Conservation (phyloP, 805 yeast species). For the Kregervanrija pseudodelftensis region DNA sequence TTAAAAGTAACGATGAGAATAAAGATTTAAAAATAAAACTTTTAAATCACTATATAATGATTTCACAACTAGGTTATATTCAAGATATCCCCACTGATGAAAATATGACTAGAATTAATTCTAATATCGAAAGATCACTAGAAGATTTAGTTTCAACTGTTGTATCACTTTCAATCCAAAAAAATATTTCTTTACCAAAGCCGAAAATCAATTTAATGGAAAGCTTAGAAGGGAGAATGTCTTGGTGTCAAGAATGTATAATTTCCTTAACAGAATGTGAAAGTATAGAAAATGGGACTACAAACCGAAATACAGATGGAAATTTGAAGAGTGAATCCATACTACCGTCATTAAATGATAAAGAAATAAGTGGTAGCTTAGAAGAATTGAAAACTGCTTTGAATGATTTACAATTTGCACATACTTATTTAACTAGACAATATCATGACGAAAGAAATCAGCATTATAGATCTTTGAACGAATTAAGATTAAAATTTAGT, state of each 20-base stretch:
- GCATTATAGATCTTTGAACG: conserved; percentile 45
- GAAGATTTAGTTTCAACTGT: conserved; percentile 42
- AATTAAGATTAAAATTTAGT: conserved; percentile 42
- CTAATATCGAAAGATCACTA: conserved; percentile 23
- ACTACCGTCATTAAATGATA: no score
- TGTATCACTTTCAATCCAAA: conserved; percentile 39
- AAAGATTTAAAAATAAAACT: no score
- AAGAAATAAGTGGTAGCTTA: no score
- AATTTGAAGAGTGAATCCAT: no score
- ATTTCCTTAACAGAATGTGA: conserved; percentile 14
- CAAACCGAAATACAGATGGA: not conserved
- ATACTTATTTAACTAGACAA: conserved; percentile 59
- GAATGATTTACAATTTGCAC: conserved; percentile 64
- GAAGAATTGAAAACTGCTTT: conserved; percentile 41
- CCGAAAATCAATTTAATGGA: conserved; percentile 17
- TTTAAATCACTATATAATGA: no score
- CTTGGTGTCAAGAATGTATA: conserved; percentile 26
- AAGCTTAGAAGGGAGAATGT: conserved; percentile 18
- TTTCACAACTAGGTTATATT: no score
- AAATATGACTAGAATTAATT: not conserved
- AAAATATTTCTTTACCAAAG: conserved; percentile 33
- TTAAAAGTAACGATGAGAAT: no score
- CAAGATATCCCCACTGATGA: not conserved
- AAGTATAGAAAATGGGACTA: not conserved
- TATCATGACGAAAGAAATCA: conserved; percentile 59